Percentiles rank a stretch among this genome's conserved stretches.
Evolutionary conservation across 2,329 filamentous ascomycete species (phyloP).

Genomic region (Aspergillus sp.): DNA sequence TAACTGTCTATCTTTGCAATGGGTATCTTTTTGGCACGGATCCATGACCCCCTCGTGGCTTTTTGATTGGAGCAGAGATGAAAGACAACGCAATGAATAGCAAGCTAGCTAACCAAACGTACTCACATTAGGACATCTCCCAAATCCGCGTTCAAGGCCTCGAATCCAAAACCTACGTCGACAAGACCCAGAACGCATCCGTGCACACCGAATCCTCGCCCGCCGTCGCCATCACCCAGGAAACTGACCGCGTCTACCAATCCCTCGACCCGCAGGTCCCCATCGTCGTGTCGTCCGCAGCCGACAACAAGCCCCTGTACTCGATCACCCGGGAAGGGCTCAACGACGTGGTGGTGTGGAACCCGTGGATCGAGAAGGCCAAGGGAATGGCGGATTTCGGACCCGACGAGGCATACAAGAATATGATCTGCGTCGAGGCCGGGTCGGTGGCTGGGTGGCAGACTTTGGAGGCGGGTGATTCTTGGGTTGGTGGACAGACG

Average conservation of each 20-base stretch:
- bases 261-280: constrained; percentile 53
- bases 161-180: constrained; percentile 71
- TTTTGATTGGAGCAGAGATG: background rate
- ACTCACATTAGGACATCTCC: constrained; percentile 67
- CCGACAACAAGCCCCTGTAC: constrained; percentile 62
- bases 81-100: background rate
- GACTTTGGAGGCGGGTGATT: constrained; percentile 75
- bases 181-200: constrained; percentile 72
- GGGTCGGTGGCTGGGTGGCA: constrained; percentile 80
- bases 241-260: constrained; percentile 87
- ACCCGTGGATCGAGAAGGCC: constrained; percentile 88
- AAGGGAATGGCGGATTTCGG: constrained; percentile 80
- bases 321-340: constrained; percentile 81
- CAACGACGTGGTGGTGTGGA: constrained; percentile 91
- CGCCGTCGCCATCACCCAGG: constrained; percentile 67
- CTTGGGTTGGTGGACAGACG: constrained; percentile 64
- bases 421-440: constrained; percentile 93
- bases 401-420: constrained; percentile 84
- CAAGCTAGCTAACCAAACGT: background rate
- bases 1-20: too few relatives aligned
- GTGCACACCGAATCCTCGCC: constrained; percentile 65
- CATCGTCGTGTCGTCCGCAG: constrained; percentile 39
- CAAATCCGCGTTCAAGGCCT: constrained; percentile 73
- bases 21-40: too few relatives aligned
- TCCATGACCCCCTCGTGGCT: too few relatives aligned